phyloP scores from a whole-genome alignment of 257 asterid species.

The Nyctanthes arbortristis region DNA sequence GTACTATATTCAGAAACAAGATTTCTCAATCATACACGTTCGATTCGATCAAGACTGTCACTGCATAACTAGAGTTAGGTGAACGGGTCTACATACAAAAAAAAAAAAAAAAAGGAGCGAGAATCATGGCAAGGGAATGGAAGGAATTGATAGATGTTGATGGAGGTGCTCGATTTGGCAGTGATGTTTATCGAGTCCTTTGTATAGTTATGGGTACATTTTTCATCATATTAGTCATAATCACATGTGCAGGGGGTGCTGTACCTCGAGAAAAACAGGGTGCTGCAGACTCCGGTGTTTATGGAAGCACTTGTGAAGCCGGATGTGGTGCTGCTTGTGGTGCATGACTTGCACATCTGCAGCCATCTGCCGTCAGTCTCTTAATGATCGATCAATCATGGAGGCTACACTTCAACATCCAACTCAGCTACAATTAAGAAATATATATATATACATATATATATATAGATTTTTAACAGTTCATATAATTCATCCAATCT shows the following conservation, averaged over 20 bases:
- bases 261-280: constrained; percentile 28
- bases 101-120: neutral
- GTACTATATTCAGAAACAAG: neutral
- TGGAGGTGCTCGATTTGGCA: constrained; percentile 9
- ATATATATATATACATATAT: no score
- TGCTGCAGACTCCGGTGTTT: constrained; percentile 25
- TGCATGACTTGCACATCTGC: constrained; percentile 17
- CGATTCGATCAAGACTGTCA: neutral
- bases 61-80: neutral
- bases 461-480: no score
- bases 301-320: constrained; percentile 31
- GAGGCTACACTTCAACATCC: neutral
- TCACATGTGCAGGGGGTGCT: constrained; percentile 38
- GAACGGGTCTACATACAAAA: no score
- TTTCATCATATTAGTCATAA: constrained; percentile 12
- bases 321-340: constrained; percentile 43
- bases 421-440: neutral
- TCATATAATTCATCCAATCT: no score
- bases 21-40: neutral
- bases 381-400: neutral
- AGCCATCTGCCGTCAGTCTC: neutral
- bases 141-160: constrained; percentile 18
- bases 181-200: constrained; percentile 5
- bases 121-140: constrained; percentile 36
- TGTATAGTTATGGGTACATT: constrained; percentile 17